A percentile compares a stretch with the other conserved stretches of the same genome.
Evolutionary conservation across 2,329 filamentous ascomycete species (phyloP).

Genomic region (Paecilomyces dactylethromorphus): DNA sequence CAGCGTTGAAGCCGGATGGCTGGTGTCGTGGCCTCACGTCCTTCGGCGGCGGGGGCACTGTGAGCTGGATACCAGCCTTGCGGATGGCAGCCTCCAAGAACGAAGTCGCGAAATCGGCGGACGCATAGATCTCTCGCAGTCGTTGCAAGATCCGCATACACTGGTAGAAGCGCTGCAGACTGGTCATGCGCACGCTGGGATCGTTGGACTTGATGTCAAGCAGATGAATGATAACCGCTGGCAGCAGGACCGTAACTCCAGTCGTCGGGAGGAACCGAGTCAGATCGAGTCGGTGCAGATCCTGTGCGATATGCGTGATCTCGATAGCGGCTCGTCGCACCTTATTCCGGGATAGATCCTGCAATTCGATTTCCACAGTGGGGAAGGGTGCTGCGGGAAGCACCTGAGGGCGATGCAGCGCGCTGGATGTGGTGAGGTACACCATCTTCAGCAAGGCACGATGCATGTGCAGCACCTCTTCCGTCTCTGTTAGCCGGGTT

Average conservation of each 20-base stretch:
- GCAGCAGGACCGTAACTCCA: conserved; percentile 82
- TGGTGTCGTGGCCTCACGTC: conserved; percentile 6
- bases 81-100: conserved; percentile 89
- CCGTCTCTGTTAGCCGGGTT: conserved; percentile 43
- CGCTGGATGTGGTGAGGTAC: conserved; percentile 85
- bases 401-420: conserved; percentile 85
- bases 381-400: conserved; percentile 63
- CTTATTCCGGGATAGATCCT: conserved; percentile 74
- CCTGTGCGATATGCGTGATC: conserved; percentile 76
- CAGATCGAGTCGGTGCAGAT: conserved; percentile 65
- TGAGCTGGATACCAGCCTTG: conserved; percentile 73
- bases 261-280: conserved; percentile 80
- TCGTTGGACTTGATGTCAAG: conserved; percentile 84
- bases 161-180: conserved; percentile 74
- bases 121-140: conserved; percentile 81
- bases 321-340: conserved; percentile 78
- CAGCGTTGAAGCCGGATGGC: conserved; percentile 11
- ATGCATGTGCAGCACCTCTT: conserved; percentile 58
- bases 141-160: conserved; percentile 90
- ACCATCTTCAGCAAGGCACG: conserved; percentile 88
- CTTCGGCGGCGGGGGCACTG: conserved; percentile 32
- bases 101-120: conserved; percentile 90
- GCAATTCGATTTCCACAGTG: conserved; percentile 57
- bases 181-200: conserved; percentile 62
- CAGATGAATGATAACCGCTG: conserved; percentile 88